These are phyloP conservation scores for Ustilaginoidea virens DNA, from an alignment of 2,329 filamentous ascomycete genomes.

Conservation along the genomic window DNA sequence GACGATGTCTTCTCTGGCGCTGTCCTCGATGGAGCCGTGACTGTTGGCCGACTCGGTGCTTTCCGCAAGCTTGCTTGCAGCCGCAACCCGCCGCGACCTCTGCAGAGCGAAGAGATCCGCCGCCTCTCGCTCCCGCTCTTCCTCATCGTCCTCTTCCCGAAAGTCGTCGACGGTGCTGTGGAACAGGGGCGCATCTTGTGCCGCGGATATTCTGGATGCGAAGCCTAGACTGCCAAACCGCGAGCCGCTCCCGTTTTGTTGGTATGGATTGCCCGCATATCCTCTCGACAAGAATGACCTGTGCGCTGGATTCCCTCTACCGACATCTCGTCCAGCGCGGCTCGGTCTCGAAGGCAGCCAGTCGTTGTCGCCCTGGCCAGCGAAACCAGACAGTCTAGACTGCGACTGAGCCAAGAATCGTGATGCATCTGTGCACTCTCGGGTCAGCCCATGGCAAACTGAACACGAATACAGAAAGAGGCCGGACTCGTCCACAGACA, in stretches of 20 bases:
- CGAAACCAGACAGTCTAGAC: conserved; percentile 64
- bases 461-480: background rate
- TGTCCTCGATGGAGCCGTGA: conserved; percentile 19
- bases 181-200: conserved; percentile 80
- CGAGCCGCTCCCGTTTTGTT: conserved; percentile 55
- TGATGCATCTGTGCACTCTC: conserved; percentile 59
- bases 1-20: conserved; percentile 12
- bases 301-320: conserved; percentile 14
- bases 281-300: conserved; percentile 29
- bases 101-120: conserved; percentile 92
- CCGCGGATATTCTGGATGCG: conserved; percentile 55
- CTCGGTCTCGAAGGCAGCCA: conserved; percentile 18
- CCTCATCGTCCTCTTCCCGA: conserved; percentile 82
- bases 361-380: conserved; percentile 36
- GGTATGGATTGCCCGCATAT: conserved; percentile 61
- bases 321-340: conserved; percentile 16
- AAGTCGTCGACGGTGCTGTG: conserved; percentile 84
- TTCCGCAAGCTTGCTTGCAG: conserved; percentile 67
- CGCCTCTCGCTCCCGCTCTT: conserved; percentile 77
- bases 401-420: conserved; percentile 93
- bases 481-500: conserved; percentile 42
- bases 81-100: conserved; percentile 75
- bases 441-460: conserved; percentile 1
- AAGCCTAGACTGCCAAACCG: conserved; percentile 62
- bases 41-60: conserved; percentile 54